A percentile compares a stretch with the other conserved stretches of the same genome.
Evolutionary conservation across 805 yeast species (phyloP).

Genomic region (Yamadazyma tumulicola): DNA sequence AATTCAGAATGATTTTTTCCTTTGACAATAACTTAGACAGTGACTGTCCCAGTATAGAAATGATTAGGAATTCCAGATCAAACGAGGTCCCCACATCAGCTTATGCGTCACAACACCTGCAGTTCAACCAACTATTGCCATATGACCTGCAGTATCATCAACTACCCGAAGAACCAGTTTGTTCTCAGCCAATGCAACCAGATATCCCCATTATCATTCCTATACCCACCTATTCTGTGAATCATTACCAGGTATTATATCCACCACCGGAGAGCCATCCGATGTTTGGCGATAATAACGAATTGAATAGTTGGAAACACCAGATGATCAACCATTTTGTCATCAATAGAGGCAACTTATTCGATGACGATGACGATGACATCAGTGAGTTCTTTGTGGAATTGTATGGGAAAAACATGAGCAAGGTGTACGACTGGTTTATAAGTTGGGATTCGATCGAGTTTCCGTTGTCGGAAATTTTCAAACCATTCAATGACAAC

Average conservation of each 20-base stretch:
- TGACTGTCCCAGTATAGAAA: constrained; percentile 33
- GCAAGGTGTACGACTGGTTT: constrained; percentile 24
- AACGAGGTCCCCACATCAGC: constrained; percentile 1
- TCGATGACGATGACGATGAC: constrained; percentile 10
- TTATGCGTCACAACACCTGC: constrained; percentile 5
- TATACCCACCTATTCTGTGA: constrained; percentile 21
- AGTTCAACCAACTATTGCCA: too few relatives aligned
- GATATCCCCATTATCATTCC: constrained; percentile 36
- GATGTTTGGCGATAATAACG: constrained; percentile 13
- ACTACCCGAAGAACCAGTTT: too few relatives aligned
- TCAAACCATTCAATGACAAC: constrained; percentile 21
- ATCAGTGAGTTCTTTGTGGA: constrained; percentile 19
- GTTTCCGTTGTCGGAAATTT: constrained; percentile 13
- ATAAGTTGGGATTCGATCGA: constrained; percentile 17
- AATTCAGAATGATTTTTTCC: constrained; percentile 31
- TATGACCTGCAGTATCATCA: too few relatives aligned
- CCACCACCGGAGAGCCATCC: constrained; percentile 16
- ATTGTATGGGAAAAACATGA: constrained; percentile 27
- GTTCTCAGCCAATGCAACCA: constrained; percentile 2
- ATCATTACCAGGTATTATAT: constrained; percentile 9
- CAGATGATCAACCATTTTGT: constrained; percentile 25
- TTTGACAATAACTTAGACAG: constrained; percentile 33
- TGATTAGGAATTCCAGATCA: constrained; percentile 21
- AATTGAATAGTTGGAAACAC: constrained; percentile 30
- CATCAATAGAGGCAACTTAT: constrained; percentile 25